Percentiles rank a stretch among this genome's conserved stretches.
Evolutionary conservation across 345 rosid species (phyloP).

Genomic region (Eutrema japonicum): DNA sequence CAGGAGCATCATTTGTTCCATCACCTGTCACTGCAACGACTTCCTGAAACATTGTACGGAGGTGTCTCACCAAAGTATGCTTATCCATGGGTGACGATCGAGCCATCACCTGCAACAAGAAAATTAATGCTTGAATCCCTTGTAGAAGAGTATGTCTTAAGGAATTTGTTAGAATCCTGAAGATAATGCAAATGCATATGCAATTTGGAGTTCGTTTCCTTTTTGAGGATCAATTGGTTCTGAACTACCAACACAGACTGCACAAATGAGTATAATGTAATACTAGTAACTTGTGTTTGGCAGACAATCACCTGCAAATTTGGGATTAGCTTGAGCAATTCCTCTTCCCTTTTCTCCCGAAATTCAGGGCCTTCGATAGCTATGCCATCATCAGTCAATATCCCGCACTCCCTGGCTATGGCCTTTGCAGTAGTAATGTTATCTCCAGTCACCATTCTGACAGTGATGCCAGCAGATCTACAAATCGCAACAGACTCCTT

Average conservation of each 20-base stretch:
- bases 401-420: constrained; percentile 88
- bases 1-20: constrained; percentile 93
- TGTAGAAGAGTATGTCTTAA: constrained; percentile 1
- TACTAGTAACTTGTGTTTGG: constrained; percentile 7
- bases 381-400: constrained; percentile 63
- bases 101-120: constrained; percentile 71
- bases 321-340: constrained; percentile 71
- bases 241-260: constrained; percentile 20
- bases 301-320: constrained; percentile 71
- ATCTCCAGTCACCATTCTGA: constrained; percentile 93
- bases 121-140: constrained; percentile 24
- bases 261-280: neutral
- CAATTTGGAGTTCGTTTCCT: neutral
- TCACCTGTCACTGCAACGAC: constrained; percentile 94
- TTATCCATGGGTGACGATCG: constrained; percentile 87
- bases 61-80: constrained; percentile 80
- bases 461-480: constrained; percentile 78
- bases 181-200: constrained; percentile 17
- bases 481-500: constrained; percentile 84
- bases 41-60: constrained; percentile 62
- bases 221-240: constrained; percentile 10
- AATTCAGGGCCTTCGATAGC: constrained; percentile 71
- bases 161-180: neutral
- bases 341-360: constrained; percentile 56
- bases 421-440: constrained; percentile 90